Base-by-base conservation (phyloP, 2,329 filamentous ascomycete species). In the Apiospora saccharicola region DNA sequence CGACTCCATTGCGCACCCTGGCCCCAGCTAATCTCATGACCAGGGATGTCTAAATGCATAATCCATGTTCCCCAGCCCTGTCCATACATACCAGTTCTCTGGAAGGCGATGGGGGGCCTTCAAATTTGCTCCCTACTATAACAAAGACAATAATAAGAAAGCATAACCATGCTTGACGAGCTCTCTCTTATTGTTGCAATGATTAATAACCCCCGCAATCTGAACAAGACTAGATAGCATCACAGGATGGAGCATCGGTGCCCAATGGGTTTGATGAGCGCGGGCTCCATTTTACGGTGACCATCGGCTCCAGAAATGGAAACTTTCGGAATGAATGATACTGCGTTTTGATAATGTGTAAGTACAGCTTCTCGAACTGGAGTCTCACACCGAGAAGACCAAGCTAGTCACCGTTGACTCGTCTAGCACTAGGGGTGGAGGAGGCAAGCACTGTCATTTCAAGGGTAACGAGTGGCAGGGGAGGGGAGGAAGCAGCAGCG, bases 391-490 rank as follows among this genome's bases (percentile, higher is more conserved):
- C 57, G 57, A 64, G 57, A n/a, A 41, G 30, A 64, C 57, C 3
- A 64, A 64, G 57, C 57, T 64, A 64, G 57, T 64, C 57, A 64
- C 57, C 57, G 57, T 64, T 64, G 34, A 64, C 22, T 64, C 22
- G 57, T 19, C 57, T 64, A n/a, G 57, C 34, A 64, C 22, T 64
- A 41, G 30, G 19, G 57, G 22, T 8, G 10, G 30, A 37, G 53
- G 53, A 57, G 51, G 34, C 51, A 57, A 57, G 51, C 51, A 57
- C 53, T 61, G 53, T 61, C 53, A 61, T 37, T n/a, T 37, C 53
- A 37, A 61, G 53, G 53, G 19, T 64, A 41, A 41, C 22, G 13
- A n/a, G 53, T 61, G 30, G 34, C 22, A 41, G 30, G 34, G 57
- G 30, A 19, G 57, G 57, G 10, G 10, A 1, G 8, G 37, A n/a